Evolutionary conservation across 2,329 filamentous ascomycete species (phyloP).

Genomic region (Talaromyces piceae): DNA sequence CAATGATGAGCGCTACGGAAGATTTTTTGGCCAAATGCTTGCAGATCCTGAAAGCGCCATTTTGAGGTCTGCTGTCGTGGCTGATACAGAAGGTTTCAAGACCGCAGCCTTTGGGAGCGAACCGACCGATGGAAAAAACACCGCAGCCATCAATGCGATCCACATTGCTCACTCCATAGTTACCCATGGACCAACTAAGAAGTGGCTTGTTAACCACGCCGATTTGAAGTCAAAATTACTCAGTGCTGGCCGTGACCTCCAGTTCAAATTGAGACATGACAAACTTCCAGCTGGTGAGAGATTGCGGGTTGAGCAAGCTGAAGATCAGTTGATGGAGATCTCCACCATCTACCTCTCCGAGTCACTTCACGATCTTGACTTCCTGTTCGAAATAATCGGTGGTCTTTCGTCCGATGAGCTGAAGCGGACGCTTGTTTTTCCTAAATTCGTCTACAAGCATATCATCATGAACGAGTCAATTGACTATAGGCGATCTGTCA

Average conservation of each 20-base stretch:
- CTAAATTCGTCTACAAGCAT: constrained; percentile 73
- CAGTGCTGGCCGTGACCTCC: constrained; percentile 66
- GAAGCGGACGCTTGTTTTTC: constrained; percentile 66
- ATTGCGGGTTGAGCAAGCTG: constrained; percentile 78
- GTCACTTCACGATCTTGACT: constrained; percentile 69
- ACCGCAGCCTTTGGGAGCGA: constrained; percentile 58
- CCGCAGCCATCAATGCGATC: constrained; percentile 77
- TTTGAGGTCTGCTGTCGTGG: constrained; percentile 65
- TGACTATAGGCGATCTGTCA: constrained; percentile 74
- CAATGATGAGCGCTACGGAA: constrained; percentile 77
- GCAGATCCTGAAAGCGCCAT: constrained; percentile 65
- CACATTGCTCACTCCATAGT: constrained; percentile 76
- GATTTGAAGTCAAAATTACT: constrained; percentile 54
- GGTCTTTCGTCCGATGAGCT: constrained; percentile 76
- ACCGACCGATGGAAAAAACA: constrained; percentile 60
- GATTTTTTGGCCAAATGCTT: constrained; percentile 84
- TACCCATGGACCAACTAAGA: constrained; percentile 54
- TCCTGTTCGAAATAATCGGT: constrained; percentile 77
- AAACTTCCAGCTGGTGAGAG: constrained; percentile 64
- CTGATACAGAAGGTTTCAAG: constrained; percentile 66
- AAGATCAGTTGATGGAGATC: constrained; percentile 78
- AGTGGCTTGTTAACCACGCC: constrained; percentile 56
- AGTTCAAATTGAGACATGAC: constrained; percentile 64
- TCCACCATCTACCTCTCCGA: constrained; percentile 72
- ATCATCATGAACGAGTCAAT: constrained; percentile 79